phyloP scores from a whole-genome alignment of 2,329 filamentous ascomycete species.

The Stachybotrys chlorohalonatus region DNA sequence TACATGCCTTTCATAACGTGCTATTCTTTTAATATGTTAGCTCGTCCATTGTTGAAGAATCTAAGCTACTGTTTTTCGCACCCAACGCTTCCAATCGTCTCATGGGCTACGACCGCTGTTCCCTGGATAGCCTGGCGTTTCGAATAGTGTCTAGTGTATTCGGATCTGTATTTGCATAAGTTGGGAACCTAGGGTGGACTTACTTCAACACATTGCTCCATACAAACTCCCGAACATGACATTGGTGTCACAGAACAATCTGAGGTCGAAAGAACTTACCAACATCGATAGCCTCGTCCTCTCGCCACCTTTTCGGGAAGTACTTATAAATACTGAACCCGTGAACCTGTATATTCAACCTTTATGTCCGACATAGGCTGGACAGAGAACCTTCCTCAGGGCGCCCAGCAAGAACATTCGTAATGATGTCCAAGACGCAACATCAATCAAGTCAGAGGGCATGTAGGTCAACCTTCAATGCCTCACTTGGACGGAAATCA shows the following conservation, averaged over 20 bases:
- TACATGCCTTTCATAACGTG: background rate
- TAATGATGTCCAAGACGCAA: constrained; percentile 10
- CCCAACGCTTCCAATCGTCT: constrained; percentile 4
- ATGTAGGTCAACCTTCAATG: constrained; percentile 8
- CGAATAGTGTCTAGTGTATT: constrained; percentile 17
- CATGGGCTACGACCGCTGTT: constrained; percentile 14
- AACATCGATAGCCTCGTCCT: constrained; percentile 6
- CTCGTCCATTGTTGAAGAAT: constrained; percentile 12
- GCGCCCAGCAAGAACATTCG: constrained; percentile 9
- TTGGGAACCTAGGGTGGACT: constrained; percentile 5
- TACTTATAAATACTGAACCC: constrained; percentile 7
- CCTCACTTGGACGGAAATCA: background rate
- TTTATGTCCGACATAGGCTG: constrained; percentile 11
- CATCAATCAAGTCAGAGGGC: constrained; percentile 10
- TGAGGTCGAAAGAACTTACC: constrained; percentile 6
- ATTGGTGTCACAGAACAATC: constrained; percentile 11
- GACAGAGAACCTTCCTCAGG: constrained; percentile 9
- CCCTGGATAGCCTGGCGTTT: constrained; percentile 13
- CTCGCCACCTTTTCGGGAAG: constrained; percentile 3
- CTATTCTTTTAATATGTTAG: constrained; percentile 2
- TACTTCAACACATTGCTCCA: constrained; percentile 8
- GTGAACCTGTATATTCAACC: constrained; percentile 12
- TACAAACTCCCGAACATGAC: constrained; percentile 4
- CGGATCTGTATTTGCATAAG: constrained; percentile 16
- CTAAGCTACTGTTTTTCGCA: constrained; percentile 4